phyloP scores from a whole-genome alignment of 805 yeast species.

The Yarrowia keelungensis region DNA sequence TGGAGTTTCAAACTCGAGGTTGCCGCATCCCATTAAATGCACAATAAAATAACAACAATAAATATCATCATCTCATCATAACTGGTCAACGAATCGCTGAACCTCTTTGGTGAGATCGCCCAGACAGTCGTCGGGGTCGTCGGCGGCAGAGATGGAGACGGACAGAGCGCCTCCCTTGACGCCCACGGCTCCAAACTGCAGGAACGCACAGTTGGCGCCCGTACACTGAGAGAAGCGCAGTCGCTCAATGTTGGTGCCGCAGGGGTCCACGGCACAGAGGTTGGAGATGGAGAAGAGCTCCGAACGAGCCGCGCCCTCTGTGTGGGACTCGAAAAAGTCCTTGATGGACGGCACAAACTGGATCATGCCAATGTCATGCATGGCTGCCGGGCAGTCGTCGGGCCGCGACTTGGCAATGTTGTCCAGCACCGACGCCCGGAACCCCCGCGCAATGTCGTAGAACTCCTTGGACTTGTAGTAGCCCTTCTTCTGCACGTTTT shows the following conservation, averaged over 20 bases:
- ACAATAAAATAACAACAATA: constrained; percentile 7
- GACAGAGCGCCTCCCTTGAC: constrained; percentile 22
- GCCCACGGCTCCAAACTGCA: constrained; percentile 34
- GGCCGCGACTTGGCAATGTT: constrained; percentile 18
- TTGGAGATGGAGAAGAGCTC: constrained; percentile 28
- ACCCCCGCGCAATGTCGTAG: constrained; percentile 19
- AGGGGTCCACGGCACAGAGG: constrained; percentile 23
- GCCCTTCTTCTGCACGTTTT: constrained; percentile 31
- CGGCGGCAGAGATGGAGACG: constrained; percentile 16
- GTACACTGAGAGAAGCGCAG: constrained; percentile 33
- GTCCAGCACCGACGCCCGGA: constrained; percentile 10
- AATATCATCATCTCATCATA: constrained; percentile 20
- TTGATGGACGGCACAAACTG: constrained; percentile 20
- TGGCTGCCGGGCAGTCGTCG: constrained; percentile 27
- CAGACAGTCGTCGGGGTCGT: constrained; percentile 33
- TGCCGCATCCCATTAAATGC: constrained; percentile 20
- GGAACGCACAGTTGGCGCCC: constrained; percentile 30
- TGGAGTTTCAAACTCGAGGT: constrained; percentile 21
- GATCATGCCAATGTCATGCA: constrained; percentile 32
- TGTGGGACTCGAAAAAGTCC: constrained; percentile 32
- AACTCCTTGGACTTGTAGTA: constrained; percentile 16
- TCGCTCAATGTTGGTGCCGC: constrained; percentile 17
- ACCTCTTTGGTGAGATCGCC: constrained; percentile 29
- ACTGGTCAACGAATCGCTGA: constrained; percentile 17
- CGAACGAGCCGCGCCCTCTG: constrained; percentile 32